Percentiles rank a stretch among this genome's conserved stretches.
These are phyloP conservation scores for Endocalyx cinctus DNA, from an alignment of 2,329 filamentous ascomycete species.

Conservation along the genomic window DNA sequence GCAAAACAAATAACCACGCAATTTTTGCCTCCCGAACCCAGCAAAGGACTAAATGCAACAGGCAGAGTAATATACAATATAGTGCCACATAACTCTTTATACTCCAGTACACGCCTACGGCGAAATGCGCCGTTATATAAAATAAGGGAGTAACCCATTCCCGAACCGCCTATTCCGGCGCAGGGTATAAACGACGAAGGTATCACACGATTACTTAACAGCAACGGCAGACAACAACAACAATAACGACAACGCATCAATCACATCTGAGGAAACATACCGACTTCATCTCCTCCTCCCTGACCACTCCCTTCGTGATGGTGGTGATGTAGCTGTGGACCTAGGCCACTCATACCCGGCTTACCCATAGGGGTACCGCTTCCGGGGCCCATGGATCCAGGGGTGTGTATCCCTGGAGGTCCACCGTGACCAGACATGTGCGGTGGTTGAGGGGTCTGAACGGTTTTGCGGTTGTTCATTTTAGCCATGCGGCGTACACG, in stretches of 20 bases:
- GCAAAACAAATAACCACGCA: conserved; percentile 31
- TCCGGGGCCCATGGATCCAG: conserved; percentile 58
- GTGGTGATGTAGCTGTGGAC: conserved; percentile 67
- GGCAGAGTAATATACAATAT: conserved; percentile 53
- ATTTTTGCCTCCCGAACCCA: conserved; percentile 30
- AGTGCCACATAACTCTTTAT: conserved; percentile 35
- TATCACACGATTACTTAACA: conserved; percentile 32
- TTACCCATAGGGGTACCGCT: conserved; percentile 56
- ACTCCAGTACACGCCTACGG: conserved; percentile 33
- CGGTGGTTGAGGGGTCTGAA: conserved; percentile 52
- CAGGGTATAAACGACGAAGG: conserved; percentile 31
- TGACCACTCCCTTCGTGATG: conserved; percentile 66
- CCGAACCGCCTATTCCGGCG: no score
- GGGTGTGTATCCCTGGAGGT: conserved; percentile 60
- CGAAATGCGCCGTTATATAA: conserved; percentile 31
- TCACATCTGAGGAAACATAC: conserved; percentile 98
- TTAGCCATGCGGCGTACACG: conserved; percentile 94
- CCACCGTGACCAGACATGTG: conserved; percentile 67
- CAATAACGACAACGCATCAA: conserved; percentile 41
- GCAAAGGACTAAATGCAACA: conserved; percentile 32
- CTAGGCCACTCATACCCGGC: conserved; percentile 63
- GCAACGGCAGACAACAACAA: conserved; percentile 27
- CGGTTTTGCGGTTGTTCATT: conserved; percentile 79
- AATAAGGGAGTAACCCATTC: no score
- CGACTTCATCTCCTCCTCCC: conserved; percentile 77